Conservation (phyloP, 1,139 yeast species). For the Blastobotrys illinoisensis region DNA sequence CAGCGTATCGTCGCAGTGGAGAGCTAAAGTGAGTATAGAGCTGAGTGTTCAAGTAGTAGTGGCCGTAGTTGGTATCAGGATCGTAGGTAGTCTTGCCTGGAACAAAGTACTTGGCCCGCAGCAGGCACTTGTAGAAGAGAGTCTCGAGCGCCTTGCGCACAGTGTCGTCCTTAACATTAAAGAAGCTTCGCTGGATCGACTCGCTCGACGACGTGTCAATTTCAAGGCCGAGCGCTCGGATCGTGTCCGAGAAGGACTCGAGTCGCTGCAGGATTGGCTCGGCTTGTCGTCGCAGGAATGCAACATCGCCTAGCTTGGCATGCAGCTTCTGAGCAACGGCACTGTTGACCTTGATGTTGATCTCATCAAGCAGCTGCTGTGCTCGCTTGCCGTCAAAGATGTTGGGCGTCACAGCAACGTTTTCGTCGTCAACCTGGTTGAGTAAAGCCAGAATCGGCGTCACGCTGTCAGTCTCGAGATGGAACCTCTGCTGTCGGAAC, state of each 20-base stretch:
- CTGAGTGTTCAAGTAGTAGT: conserved; percentile 77
- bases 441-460: conserved; percentile 60
- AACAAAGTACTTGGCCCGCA: conserved; percentile 78
- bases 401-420: conserved; percentile 63
- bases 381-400: conserved; percentile 62
- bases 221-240: conserved; percentile 50
- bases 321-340: conserved; percentile 81
- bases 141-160: conserved; percentile 76
- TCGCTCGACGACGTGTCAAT: conserved; percentile 75
- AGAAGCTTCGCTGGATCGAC: conserved; percentile 65
- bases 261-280: conserved; percentile 78
- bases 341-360: conserved; percentile 73
- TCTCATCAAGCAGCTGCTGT: conserved; percentile 61
- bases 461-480: conserved; percentile 27
- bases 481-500: conserved; percentile 66
- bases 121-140: conserved; percentile 72
- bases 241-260: conserved; percentile 71
- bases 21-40: conserved; percentile 91
- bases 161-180: conserved; percentile 56
- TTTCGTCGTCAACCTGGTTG: conserved; percentile 83
- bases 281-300: conserved; percentile 82
- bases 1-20: conserved; percentile 89
- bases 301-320: conserved; percentile 69
- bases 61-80: conserved; percentile 57
- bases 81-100: conserved; percentile 64